Conservation (phyloP, 768 basidiomycete genomes). For the Trametes punicea region DNA sequence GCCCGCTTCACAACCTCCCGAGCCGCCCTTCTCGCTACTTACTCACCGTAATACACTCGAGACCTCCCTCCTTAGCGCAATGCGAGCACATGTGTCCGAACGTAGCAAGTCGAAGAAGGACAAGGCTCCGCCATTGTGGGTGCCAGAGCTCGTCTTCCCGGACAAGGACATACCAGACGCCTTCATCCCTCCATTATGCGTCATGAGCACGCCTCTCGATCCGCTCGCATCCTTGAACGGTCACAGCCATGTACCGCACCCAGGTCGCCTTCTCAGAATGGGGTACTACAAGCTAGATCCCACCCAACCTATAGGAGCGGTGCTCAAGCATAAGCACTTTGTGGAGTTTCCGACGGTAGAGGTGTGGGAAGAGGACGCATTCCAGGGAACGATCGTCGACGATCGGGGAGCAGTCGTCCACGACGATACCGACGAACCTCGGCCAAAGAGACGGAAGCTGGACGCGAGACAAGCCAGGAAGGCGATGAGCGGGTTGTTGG, state of each 20-base stretch:
- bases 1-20: slow-evolving; percentile 33
- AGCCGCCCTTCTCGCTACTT: slow-evolving; percentile 48
- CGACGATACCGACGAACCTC: slow-evolving; percentile 32
- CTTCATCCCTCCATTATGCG: slow-evolving; percentile 56
- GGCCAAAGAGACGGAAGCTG: slow-evolving; percentile 56
- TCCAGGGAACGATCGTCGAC: slow-evolving; percentile 59
- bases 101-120: slow-evolving; percentile 44
- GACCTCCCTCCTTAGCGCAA: slow-evolving; percentile 45
- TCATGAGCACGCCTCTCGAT: slow-evolving; percentile 48
- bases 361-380: slow-evolving; percentile 60
- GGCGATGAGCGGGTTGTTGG: slow-evolving; percentile 55
- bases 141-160: slow-evolving; percentile 47
- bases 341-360: slow-evolving; percentile 85
- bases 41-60: slow-evolving; percentile 62
- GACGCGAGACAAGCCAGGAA: slow-evolving; percentile 48
- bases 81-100: slow-evolving; percentile 47
- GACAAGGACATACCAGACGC: slow-evolving; percentile 54
- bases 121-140: slow-evolving; percentile 49
- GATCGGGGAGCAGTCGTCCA: slow-evolving; percentile 43
- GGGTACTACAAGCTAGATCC: slow-evolving; percentile 60
- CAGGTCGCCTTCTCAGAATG: slow-evolving; percentile 25
- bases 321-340: slow-evolving; percentile 62
- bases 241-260: slow-evolving; percentile 12
- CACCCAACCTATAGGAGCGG: slow-evolving; percentile 40
- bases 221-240: slow-evolving; percentile 27